phyloP scores from a whole-genome alignment of 1,284 basidiomycete species.

The Paramarasmius palmivorus region DNA sequence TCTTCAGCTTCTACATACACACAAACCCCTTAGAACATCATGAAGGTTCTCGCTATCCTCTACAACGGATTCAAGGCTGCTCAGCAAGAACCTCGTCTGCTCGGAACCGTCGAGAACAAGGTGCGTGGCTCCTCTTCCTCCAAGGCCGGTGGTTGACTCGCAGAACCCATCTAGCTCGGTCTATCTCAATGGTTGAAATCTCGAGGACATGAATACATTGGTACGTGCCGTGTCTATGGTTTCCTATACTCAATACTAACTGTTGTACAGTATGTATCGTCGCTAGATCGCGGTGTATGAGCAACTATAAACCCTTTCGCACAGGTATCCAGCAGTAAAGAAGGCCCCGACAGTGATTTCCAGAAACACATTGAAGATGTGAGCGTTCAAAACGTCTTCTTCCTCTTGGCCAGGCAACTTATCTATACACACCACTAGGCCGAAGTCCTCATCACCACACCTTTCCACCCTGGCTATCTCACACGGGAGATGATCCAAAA shows the following conservation, averaged over 20 bases:
- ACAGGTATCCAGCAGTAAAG: conserved; percentile 62
- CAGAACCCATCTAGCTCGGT: background rate
- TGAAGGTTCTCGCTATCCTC: conserved; percentile 29
- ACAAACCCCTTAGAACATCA: no score
- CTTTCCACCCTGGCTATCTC: conserved; percentile 85
- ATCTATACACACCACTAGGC: conserved; percentile 37
- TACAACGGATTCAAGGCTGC: conserved; percentile 53
- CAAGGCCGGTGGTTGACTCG: no score
- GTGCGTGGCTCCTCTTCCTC: conserved; percentile 31
- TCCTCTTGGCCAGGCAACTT: background rate
- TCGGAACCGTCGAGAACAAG: conserved; percentile 90
- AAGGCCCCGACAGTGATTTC: conserved; percentile 65
- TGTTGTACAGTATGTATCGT: no score
- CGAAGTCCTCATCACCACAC: conserved; percentile 86
- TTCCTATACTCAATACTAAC: no score
- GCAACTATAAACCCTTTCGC: no score
- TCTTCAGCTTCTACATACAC: no score
- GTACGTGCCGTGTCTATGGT: no score
- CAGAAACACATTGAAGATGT: conserved; percentile 86
- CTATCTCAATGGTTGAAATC: no score
- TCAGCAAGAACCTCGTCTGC: conserved; percentile 76
- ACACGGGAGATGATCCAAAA: conserved; percentile 45
- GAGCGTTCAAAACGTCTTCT: conserved; percentile 25
- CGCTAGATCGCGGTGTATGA: no score
- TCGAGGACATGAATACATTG: no score